phyloP scores from a whole-genome alignment of 768 basidiomycete genomes.

The Fistulinella prunicolor region DNA sequence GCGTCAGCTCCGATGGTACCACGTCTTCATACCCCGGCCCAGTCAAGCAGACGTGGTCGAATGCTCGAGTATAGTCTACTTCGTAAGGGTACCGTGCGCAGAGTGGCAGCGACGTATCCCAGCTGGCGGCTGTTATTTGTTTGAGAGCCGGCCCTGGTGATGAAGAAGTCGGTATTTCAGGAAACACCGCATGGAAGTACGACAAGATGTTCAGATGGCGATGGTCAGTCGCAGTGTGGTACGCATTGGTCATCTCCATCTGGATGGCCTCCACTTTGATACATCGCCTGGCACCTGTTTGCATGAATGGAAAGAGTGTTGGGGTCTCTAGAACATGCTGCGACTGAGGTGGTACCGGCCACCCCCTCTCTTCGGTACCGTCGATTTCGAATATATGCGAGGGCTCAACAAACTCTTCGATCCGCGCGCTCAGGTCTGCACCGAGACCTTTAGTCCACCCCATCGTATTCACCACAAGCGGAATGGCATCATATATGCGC shows the following conservation, averaged over 20 bases:
- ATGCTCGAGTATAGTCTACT: slow-evolving; percentile 52
- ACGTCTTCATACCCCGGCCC: slow-evolving; percentile 83
- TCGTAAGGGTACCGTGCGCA: slow-evolving; percentile 70
- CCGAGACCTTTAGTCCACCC: slow-evolving; percentile 97
- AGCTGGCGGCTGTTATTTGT: slow-evolving; percentile 43
- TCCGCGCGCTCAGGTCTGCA: slow-evolving; percentile 65
- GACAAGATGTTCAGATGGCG: slow-evolving; percentile 69
- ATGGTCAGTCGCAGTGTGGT: slow-evolving; percentile 57
- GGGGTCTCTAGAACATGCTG: slow-evolving; percentile 6
- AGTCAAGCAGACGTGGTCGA: slow-evolving; percentile 63
- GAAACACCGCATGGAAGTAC: slow-evolving; percentile 64
- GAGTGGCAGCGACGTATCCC: slow-evolving; percentile 70
- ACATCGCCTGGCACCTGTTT: not conserved
- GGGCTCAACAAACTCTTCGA: slow-evolving; percentile 68
- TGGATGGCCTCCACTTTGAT: slow-evolving; percentile 43
- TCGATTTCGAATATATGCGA: slow-evolving; percentile 27
- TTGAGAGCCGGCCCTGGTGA: slow-evolving; percentile 17
- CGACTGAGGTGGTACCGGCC: slow-evolving; percentile 13
- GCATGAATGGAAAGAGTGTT: not conserved
- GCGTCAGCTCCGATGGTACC: slow-evolving; percentile 58
- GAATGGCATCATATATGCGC: slow-evolving; percentile 58
- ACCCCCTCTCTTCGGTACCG: slow-evolving; percentile 20
- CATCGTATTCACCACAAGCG: slow-evolving; percentile 93
- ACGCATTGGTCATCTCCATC: slow-evolving; percentile 24
- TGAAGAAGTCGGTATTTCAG: slow-evolving; percentile 25